Conservation (phyloP, 2,329 filamentous ascomycete genomes). For the Daldinia eschscholtzii region DNA sequence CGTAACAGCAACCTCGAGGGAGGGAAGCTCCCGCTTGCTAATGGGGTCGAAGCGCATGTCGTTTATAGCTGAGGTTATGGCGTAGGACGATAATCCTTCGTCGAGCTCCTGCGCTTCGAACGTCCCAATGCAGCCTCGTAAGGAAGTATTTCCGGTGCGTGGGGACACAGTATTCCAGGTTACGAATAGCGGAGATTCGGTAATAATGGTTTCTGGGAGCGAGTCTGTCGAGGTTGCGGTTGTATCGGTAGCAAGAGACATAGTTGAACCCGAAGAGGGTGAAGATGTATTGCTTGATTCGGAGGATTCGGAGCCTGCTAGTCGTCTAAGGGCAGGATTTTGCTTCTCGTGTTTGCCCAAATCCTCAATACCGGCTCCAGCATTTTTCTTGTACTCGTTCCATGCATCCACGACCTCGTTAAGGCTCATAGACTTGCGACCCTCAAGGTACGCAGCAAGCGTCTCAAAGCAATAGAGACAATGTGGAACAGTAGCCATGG, state of each 20-base stretch:
- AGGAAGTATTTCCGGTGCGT: slow-evolving; percentile 68
- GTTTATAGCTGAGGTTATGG: slow-evolving; percentile 79
- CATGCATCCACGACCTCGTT: slow-evolving; percentile 63
- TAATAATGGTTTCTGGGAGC: slow-evolving; percentile 53
- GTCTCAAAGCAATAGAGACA: slow-evolving; percentile 95
- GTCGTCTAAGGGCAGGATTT: slow-evolving; percentile 48
- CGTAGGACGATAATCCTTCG: slow-evolving; percentile 81
- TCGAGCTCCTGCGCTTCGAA: slow-evolving; percentile 83
- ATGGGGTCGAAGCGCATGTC: slow-evolving; percentile 74
- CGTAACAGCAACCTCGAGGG: slow-evolving; percentile 77
- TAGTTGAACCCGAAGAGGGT: slow-evolving; percentile 49
- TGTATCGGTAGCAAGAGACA: slow-evolving; percentile 57
- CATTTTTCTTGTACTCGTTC: slow-evolving; percentile 6
- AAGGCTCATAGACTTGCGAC: slow-evolving; percentile 75
- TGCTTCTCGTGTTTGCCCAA: slow-evolving; percentile 56
- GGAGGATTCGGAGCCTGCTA: slow-evolving; percentile 47
- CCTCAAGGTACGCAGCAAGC: slow-evolving; percentile 80
- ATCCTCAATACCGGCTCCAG: slow-evolving; percentile 59
- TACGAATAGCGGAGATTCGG: slow-evolving; percentile 84
- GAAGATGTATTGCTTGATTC: slow-evolving; percentile 49
- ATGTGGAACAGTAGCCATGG: slow-evolving; percentile 87
- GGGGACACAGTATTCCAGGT: slow-evolving; percentile 87
- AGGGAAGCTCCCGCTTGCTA: slow-evolving; percentile 64
- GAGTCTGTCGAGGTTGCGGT: slow-evolving; percentile 61
- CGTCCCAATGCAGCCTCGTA: slow-evolving; percentile 96